phyloP scores from a whole-genome alignment of 805 yeast genomes.

The Dipodascopsis tothii region DNA sequence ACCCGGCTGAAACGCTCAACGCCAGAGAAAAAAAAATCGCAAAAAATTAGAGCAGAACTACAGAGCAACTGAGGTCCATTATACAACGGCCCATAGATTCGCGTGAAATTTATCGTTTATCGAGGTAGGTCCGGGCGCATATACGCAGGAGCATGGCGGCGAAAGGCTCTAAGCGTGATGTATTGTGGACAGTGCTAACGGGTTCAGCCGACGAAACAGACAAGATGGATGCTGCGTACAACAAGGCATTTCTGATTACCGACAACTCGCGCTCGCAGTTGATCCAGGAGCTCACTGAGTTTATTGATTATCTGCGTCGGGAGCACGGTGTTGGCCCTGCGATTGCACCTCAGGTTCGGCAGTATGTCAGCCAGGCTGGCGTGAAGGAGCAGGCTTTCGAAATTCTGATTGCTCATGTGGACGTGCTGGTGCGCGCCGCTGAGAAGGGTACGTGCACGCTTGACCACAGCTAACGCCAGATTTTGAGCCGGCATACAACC shows the following conservation, averaged over 20 bases:
- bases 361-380: neutral
- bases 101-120: too few relatives aligned
- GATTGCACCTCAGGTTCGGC: neutral
- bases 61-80: too few relatives aligned
- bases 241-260: neutral
- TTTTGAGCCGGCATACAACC: slow-evolving; percentile 36
- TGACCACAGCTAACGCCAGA: slow-evolving; percentile 19
- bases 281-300: neutral
- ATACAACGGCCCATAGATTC: too few relatives aligned
- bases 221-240: neutral
- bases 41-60: too few relatives aligned
- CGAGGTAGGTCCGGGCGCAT: too few relatives aligned
- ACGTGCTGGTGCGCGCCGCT: neutral
- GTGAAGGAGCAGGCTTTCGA: neutral
- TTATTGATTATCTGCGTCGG: neutral
- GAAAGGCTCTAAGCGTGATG: too few relatives aligned
- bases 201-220: too few relatives aligned
- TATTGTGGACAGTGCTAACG: too few relatives aligned
- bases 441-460: neutral
- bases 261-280: neutral
- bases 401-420: neutral
- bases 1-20: too few relatives aligned
- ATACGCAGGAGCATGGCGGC: too few relatives aligned
- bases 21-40: too few relatives aligned
- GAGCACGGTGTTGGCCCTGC: neutral